Evolutionary conservation across 164 flowering plant genomes (phyloP), one percentile per base, ranked within the genome.

Genomic region (Aristolochia californica): DNA sequence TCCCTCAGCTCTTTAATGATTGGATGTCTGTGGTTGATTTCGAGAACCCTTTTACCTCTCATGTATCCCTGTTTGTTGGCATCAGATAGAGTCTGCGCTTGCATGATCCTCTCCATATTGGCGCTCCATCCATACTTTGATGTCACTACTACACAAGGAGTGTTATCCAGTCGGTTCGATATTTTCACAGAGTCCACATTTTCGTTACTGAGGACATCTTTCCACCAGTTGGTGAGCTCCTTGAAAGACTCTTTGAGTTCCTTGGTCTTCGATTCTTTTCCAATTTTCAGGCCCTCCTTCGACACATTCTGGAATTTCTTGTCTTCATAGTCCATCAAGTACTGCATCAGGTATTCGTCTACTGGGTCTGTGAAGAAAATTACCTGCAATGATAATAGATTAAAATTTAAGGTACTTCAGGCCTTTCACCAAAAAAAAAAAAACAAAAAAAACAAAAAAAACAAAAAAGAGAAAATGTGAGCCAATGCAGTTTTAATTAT

Each of bases 71-170:
- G 97, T 74, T 87, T 85, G 71, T 48, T 85, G 14, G 98, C 81
- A 77, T 93, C 98, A 1, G 96, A 82, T 13, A 93, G 77, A n/a
- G 98, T 89, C 72, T 87, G 97, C 14, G 98, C 77, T 55, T 85
- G 88, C 99, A 93, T 93, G 68, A 89, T 93, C 70, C 85, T 81
- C 69, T 93, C 97, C 99, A 93, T 93, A 66, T 93, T 87, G 0
- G 99, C 81, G 68, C 97, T 93, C 99, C 99, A 93, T 2, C 99
- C 99, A 62, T 70, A 93, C 71, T 93, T 87, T 0, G 97, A 89
- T 18, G 97, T 93, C 62, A 93, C 98, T 51, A 93, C 97, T 34
- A 93, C 97, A 72, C 98, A 93, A 15, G 98, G 98, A 14, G 82
- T 80, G 75, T 85, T 63, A 23, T 70, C 90, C 79, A 93, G 72